A percentile compares a stretch with the other conserved stretches of the same genome.
Evolutionary conservation across 768 basidiomycete genomes (phyloP).

Genomic region (Russula dissimulans): DNA sequence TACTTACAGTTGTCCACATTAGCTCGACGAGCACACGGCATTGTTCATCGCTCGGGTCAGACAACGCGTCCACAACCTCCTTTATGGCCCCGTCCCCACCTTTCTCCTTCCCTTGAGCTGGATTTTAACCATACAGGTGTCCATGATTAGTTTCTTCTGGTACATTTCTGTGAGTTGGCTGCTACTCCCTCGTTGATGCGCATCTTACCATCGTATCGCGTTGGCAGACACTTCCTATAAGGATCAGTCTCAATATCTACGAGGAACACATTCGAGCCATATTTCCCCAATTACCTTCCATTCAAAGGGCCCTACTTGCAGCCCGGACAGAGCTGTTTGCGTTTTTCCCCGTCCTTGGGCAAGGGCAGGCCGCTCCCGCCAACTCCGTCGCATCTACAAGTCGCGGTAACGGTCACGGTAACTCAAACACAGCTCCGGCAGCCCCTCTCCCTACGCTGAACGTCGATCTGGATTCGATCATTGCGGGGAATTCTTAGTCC

Average conservation of each 20-base stretch:
- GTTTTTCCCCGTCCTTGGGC: neutral
- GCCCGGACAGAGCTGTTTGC: neutral
- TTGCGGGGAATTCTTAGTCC: neutral
- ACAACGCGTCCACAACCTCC: neutral
- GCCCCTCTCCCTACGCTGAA: neutral
- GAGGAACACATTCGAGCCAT: neutral
- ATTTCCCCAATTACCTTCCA: conserved; percentile 7
- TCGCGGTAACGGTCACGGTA: neutral
- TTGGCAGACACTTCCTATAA: neutral
- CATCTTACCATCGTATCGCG: neutral
- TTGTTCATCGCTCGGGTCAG: neutral
- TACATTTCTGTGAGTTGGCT: neutral
- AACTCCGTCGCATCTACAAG: neutral
- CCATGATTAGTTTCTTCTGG: neutral
- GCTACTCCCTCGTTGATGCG: neutral
- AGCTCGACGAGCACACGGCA: neutral
- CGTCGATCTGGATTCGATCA: neutral
- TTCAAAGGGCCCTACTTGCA: neutral
- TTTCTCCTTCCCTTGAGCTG: conserved; percentile 1
- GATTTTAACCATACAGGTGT: neutral
- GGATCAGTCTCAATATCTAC: neutral
- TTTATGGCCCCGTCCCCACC: neutral
- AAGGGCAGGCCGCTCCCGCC: neutral
- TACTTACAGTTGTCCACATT: too few relatives aligned
- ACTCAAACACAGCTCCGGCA: neutral